These are phyloP conservation scores for Luffa acutangula DNA, from an alignment of 306 rosid species.

Conservation along the genomic window DNA sequence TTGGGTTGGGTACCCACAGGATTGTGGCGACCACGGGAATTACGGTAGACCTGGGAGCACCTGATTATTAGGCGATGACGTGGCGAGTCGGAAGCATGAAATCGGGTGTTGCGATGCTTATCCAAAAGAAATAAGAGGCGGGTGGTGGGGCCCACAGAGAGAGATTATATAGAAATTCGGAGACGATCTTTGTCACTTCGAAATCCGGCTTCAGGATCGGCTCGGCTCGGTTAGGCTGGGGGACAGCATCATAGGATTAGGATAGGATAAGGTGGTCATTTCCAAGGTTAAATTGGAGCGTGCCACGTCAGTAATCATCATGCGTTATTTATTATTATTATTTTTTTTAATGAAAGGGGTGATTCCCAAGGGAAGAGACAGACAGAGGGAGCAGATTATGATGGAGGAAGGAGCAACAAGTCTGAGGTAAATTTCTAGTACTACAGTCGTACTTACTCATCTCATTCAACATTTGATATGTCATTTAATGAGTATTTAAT, in stretches of 20 bases:
- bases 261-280: not conserved
- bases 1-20: not conserved
- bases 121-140: conserved; percentile 13
- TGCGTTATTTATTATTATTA: not conserved
- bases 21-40: not conserved
- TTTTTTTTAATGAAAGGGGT: not conserved
- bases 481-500: too few species aligned
- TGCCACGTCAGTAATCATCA: not conserved
- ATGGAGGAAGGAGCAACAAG: not conserved
- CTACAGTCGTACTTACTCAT: too few species aligned
- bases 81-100: conserved; percentile 21
- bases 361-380: not conserved
- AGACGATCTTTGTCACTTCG: conserved; percentile 12
- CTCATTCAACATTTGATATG: too few species aligned
- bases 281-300: not conserved
- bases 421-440: too few species aligned
- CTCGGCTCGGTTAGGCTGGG: not conserved
- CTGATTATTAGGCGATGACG: not conserved
- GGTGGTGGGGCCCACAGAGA: conserved; percentile 24
- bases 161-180: not conserved
- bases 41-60: not conserved
- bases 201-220: not conserved
- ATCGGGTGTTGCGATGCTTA: conserved; percentile 29
- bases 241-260: not conserved
- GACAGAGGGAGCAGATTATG: not conserved